A percentile compares a stretch with the other conserved stretches of the same genome.
phyloP scores from a whole-genome alignment of 2,329 filamentous ascomycete species.

The Xylariaceae sp. region DNA sequence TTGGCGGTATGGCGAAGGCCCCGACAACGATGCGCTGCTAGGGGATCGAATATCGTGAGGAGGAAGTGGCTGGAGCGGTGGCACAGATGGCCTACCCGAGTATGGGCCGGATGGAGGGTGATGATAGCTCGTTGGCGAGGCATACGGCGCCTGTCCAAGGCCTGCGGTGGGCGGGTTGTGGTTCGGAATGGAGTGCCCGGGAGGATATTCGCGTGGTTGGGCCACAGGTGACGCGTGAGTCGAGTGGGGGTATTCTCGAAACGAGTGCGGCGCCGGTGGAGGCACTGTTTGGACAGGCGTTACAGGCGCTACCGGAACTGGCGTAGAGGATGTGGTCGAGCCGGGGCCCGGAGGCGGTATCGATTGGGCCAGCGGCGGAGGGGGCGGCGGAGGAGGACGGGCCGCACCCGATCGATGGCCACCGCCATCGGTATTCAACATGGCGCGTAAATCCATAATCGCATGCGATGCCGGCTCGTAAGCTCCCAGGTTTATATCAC shows the following conservation, averaged over 20 bases:
- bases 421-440: constrained; percentile 49
- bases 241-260: constrained; percentile 48
- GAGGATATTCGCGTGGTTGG: constrained; percentile 44
- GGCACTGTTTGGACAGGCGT: constrained; percentile 38
- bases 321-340: constrained; percentile 19
- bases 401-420: constrained; percentile 31
- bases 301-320: constrained; percentile 30
- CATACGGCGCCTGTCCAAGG: constrained; percentile 39
- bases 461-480: neutral
- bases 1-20: constrained; percentile 48
- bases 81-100: constrained; percentile 33
- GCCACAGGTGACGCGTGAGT: constrained; percentile 48
- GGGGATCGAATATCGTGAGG: constrained; percentile 51
- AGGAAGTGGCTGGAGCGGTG: constrained; percentile 43
- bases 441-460: constrained; percentile 34
- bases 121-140: constrained; percentile 34
- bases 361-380: constrained; percentile 27
- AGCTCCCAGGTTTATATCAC: neutral
- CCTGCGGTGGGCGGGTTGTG: constrained; percentile 30
- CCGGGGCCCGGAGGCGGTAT: constrained; percentile 21
- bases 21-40: constrained; percentile 41
- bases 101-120: constrained; percentile 39
- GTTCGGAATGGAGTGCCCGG: constrained; percentile 30
- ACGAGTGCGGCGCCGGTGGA: constrained; percentile 42
- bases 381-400: constrained; percentile 21